phyloP scores from a whole-genome alignment of 768 basidiomycete species.

The Coprinopsis sp. region DNA sequence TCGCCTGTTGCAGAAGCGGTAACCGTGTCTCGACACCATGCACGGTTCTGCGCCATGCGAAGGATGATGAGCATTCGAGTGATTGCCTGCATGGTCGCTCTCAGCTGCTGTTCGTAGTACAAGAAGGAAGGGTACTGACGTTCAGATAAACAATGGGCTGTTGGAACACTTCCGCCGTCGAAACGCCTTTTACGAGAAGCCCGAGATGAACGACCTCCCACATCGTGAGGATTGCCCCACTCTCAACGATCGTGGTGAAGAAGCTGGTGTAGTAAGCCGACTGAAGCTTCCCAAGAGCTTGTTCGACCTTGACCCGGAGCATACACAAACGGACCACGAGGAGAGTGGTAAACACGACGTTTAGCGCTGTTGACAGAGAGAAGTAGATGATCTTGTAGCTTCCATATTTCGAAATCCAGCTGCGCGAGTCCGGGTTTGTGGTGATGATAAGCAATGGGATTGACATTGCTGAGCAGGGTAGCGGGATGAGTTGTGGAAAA shows the following conservation, averaged over 20 bases:
- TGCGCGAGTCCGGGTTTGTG: conserved; percentile 13
- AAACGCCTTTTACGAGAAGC: conserved; percentile 17
- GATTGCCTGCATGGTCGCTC: conserved; percentile 20
- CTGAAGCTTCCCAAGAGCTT: conserved; percentile 29
- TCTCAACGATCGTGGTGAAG: conserved; percentile 35
- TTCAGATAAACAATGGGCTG: conserved; percentile 27
- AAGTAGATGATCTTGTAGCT: conserved; percentile 23
- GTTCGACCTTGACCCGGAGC: conserved; percentile 29
- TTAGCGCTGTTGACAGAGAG: conserved; percentile 27
- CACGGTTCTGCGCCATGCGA: conserved; percentile 36
- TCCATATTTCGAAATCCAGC: conserved; percentile 12
- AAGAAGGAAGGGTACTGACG: conserved; percentile 19
- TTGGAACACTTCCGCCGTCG: conserved; percentile 27
- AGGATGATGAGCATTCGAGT: conserved; percentile 36
- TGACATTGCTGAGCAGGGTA: conserved; percentile 23
- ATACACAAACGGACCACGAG: conserved; percentile 28
- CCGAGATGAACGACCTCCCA: conserved; percentile 30
- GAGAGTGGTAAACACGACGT: conserved; percentile 23
- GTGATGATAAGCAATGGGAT: conserved; percentile 28
- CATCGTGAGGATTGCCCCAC: conserved; percentile 33
- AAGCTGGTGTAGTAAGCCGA: conserved; percentile 34
- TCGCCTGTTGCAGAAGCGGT: conserved; percentile 26
- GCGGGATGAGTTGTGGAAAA: background rate
- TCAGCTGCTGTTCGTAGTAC: background rate
- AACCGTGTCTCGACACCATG: conserved; percentile 34